These are phyloP conservation scores for Mycena metata DNA, from an alignment of 768 basidiomycete species.

Conservation along the genomic window DNA sequence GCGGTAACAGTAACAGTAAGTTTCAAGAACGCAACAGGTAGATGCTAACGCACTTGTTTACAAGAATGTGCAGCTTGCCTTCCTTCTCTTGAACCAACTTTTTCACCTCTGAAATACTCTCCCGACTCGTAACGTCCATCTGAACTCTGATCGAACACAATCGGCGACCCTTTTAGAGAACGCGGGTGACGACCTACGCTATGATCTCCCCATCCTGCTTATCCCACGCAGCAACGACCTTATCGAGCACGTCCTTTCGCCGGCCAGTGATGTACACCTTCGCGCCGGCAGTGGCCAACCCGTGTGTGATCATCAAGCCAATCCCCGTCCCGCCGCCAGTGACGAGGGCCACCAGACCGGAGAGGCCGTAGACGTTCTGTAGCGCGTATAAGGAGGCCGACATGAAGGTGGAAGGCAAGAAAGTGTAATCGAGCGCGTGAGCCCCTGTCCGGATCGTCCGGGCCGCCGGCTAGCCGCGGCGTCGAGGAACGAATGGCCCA, in stretches of 20 bases:
- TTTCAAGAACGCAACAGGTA: background rate
- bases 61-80: slow-evolving; percentile 81
- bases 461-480: slow-evolving; percentile 4
- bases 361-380: slow-evolving; percentile 62
- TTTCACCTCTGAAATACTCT: slow-evolving; percentile 72
- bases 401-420: slow-evolving; percentile 34
- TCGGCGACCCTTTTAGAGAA: background rate
- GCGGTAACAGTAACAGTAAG: too few relatives aligned
- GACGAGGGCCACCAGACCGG: slow-evolving; percentile 68
- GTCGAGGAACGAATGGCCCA: slow-evolving; percentile 33
- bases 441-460: slow-evolving; percentile 9
- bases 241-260: slow-evolving; percentile 74
- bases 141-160: slow-evolving; percentile 57
- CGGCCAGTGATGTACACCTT: slow-evolving; percentile 86
- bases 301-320: slow-evolving; percentile 75
- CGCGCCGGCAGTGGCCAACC: slow-evolving; percentile 82
- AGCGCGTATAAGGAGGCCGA: slow-evolving; percentile 46
- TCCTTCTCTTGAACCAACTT: slow-evolving; percentile 68
- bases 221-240: slow-evolving; percentile 64
- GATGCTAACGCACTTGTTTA: slow-evolving; percentile 76
- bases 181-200: slow-evolving; percentile 58
- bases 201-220: slow-evolving; percentile 63
- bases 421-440: background rate
- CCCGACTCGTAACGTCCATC: slow-evolving; percentile 81
- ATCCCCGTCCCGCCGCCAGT: slow-evolving; percentile 70